Conservation (phyloP, 1,284 basidiomycete species). For the Dichomitus squalens region DNA sequence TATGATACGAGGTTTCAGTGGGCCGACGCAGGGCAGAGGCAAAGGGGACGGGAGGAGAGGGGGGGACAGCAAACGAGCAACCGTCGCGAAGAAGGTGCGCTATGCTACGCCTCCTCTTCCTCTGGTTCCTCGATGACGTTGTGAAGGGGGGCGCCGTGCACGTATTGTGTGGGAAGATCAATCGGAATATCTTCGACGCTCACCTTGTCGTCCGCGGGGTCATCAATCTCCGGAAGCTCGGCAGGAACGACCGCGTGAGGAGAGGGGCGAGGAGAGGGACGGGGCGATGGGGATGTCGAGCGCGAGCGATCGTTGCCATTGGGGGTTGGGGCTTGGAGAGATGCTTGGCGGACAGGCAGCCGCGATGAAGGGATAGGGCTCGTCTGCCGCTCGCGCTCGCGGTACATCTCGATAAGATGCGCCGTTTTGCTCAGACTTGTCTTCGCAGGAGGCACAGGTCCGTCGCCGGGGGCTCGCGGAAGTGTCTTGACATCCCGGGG, state of each 20-base stretch:
- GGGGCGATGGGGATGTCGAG: not conserved
- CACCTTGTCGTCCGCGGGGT: conserved; percentile 27
- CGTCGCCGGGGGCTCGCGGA: conserved; percentile 1
- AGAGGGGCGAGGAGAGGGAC: conserved; percentile 19
- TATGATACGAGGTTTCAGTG: conserved; percentile 25
- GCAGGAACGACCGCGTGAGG: conserved; percentile 16
- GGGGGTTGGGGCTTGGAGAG: conserved; percentile 16
- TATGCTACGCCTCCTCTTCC: conserved; percentile 39
- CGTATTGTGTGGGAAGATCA: conserved; percentile 64
- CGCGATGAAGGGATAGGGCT: conserved; percentile 36
- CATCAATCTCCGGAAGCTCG: conserved; percentile 28
- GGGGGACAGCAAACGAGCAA: conserved; percentile 11
- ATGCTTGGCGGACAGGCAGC: conserved; percentile 37
- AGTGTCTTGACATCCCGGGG: conserved; percentile 15
- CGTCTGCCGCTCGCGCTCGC: conserved; percentile 57
- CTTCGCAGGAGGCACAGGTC: conserved; percentile 15
- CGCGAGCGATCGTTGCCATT: conserved; percentile 10
- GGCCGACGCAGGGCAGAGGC: conserved; percentile 16
- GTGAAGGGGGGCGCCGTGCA: conserved; percentile 86
- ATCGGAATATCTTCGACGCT: conserved; percentile 30
- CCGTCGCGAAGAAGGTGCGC: conserved; percentile 18
- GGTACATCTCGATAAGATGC: conserved; percentile 80
- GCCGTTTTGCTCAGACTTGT: conserved; percentile 59
- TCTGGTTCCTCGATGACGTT: conserved; percentile 84
- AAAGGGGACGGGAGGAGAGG: conserved; percentile 1